These are phyloP conservation scores for Raffaelea deltoideospora DNA, from an alignment of 2,329 filamentous ascomycete genomes.

Conservation along the genomic window DNA sequence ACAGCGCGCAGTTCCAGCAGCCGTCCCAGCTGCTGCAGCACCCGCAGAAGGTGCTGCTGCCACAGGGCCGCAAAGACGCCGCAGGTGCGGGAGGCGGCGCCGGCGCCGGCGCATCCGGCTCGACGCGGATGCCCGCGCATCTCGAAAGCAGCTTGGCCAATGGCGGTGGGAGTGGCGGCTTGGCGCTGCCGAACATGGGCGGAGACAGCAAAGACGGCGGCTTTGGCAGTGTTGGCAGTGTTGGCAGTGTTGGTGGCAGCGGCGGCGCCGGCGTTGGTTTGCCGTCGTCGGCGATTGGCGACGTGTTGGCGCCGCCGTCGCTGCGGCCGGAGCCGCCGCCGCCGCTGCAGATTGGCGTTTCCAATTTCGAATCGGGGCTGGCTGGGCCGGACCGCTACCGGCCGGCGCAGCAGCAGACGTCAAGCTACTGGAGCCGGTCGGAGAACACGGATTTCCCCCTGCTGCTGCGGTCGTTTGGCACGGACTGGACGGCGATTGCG, in stretches of 20 bases:
- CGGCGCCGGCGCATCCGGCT: too few relatives aligned
- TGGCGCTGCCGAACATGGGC: not conserved
- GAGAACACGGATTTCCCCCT: conserved; percentile 65
- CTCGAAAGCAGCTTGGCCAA: conserved; percentile 1
- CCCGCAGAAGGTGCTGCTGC: too few relatives aligned
- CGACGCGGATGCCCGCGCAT: conserved; percentile 5
- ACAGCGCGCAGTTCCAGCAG: not conserved
- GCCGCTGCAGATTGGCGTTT: conserved; percentile 28
- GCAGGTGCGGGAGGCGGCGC: too few relatives aligned
- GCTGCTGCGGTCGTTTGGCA: conserved; percentile 60
- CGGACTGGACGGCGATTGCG: conserved; percentile 63
- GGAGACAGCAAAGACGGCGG: not conserved
- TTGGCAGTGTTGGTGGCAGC: conserved; percentile 1
- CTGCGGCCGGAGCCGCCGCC: conserved; percentile 38
- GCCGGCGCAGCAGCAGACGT: conserved; percentile 44
- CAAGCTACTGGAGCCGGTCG: conserved; percentile 78
- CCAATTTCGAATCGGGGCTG: conserved; percentile 35
- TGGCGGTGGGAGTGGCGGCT: not conserved
- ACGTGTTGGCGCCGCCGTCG: conserved; percentile 41
- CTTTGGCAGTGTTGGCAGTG: too few relatives aligned
- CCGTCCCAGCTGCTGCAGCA: too few relatives aligned
- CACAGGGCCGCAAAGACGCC: too few relatives aligned
- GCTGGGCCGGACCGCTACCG: conserved; percentile 26
- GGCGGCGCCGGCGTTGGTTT: conserved; percentile 2
- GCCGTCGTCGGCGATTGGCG: conserved; percentile 25